Percentiles rank a stretch among this genome's conserved stretches.
Conservation (phyloP, 306 rosid species). For the Cucurbita maxima region DNA sequence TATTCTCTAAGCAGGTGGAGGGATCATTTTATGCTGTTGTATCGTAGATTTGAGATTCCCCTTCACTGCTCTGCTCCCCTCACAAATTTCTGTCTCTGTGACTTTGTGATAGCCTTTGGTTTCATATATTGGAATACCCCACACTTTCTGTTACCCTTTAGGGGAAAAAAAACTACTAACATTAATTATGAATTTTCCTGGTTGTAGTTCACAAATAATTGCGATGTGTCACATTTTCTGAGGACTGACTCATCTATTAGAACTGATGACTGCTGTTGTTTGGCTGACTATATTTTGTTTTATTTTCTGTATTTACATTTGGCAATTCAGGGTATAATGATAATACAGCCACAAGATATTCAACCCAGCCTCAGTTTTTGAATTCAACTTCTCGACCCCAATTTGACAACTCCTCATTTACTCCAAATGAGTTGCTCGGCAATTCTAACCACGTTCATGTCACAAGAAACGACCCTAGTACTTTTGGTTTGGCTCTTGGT, state of each 20-base stretch:
- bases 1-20: background rate
- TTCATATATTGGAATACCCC: background rate
- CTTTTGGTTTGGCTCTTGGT: slow-evolving; percentile 78
- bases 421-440: slow-evolving; percentile 37
- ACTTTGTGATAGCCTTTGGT: background rate
- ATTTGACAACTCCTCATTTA: slow-evolving; percentile 34
- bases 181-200: background rate
- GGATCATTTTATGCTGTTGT: background rate
- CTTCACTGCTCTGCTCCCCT: background rate
- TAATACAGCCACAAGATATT: slow-evolving; percentile 32
- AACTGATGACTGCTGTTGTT: background rate
- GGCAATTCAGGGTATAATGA: slow-evolving; percentile 44
- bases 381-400: slow-evolving; percentile 48
- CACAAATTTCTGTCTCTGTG: background rate
- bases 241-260: background rate
- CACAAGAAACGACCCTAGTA: slow-evolving; percentile 27
- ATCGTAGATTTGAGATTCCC: background rate
- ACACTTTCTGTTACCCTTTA: no score
- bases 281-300: background rate
- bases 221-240: background rate
- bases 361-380: slow-evolving; percentile 32
- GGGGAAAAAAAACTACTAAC: no score
- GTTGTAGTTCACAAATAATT: background rate
- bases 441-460: slow-evolving; percentile 36
- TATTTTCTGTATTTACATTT: background rate